Evolutionary conservation across 495 filamentous ascomycete species (phyloP).

Genomic region (Talaromyces nanjingensis): DNA sequence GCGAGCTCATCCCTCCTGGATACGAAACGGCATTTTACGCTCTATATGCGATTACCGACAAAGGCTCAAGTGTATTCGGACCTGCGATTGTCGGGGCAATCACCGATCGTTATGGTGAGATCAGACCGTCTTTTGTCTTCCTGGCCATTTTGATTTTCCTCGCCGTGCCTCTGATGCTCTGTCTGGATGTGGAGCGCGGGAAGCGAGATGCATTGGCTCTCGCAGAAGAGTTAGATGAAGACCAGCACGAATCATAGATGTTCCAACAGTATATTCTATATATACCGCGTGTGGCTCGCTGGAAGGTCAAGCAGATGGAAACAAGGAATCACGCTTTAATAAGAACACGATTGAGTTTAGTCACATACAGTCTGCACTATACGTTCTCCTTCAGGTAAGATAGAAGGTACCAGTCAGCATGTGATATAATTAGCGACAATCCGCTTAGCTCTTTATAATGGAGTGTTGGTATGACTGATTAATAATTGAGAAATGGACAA

Average conservation of each 20-base stretch:
- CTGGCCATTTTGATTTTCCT: conserved; percentile 74
- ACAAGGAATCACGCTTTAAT: background rate
- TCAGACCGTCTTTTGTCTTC: conserved; percentile 90
- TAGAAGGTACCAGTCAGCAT: background rate
- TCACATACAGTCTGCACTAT: background rate
- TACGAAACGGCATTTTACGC: conserved; percentile 95
- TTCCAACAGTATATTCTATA: background rate
- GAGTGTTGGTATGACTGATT: background rate
- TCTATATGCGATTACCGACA: conserved; percentile 95
- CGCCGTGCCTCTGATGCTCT: conserved; percentile 74
- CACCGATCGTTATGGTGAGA: conserved; percentile 83
- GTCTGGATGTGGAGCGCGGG: conserved; percentile 86
- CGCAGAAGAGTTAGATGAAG: conserved; percentile 53
- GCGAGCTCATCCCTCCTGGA: conserved; percentile 86
- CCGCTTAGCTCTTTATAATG: background rate
- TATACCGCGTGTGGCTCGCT: background rate
- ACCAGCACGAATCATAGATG: background rate
- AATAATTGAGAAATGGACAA: background rate
- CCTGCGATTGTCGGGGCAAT: conserved; percentile 90
- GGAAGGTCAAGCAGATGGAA: background rate
- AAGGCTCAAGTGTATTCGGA: conserved; percentile 90
- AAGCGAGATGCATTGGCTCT: conserved; percentile 69
- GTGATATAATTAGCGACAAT: background rate
- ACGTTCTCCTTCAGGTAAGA: background rate
- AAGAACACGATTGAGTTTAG: background rate